Evolutionary conservation across 78 protist species (phyloP).

Genomic region (Cavenderia fasciculata): DNA sequence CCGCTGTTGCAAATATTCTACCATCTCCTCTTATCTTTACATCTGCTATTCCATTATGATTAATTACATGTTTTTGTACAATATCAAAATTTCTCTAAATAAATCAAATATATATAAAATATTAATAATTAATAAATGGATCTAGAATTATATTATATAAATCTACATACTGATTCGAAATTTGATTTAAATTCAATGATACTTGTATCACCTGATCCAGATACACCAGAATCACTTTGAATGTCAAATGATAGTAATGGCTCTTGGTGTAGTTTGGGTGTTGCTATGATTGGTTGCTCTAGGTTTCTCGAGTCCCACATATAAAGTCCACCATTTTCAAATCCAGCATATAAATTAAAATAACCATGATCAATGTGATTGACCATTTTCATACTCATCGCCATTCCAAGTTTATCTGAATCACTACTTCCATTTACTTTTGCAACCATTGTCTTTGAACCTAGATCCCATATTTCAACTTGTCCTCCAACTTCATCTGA

Average conservation of each 20-base stretch:
- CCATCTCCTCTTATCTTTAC: constrained; percentile 51
- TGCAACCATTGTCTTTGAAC: not conserved
- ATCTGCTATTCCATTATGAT: constrained; percentile 41
- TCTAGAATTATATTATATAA: not conserved
- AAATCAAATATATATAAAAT: not conserved
- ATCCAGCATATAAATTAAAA: constrained; percentile 25
- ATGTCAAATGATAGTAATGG: constrained; percentile 50
- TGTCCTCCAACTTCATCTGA: constrained; percentile 33
- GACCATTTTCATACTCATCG: constrained; percentile 11
- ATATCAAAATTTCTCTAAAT: constrained; percentile 19
- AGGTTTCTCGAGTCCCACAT: constrained; percentile 61
- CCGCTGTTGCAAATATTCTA: constrained; percentile 59
- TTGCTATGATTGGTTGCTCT: not conserved
- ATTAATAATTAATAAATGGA: not conserved
- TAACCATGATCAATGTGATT: not conserved
- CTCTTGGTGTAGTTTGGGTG: constrained; percentile 24
- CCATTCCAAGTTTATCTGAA: not conserved
- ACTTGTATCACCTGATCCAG: constrained; percentile 36
- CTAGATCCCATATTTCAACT: constrained; percentile 31
- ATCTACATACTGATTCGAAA: constrained; percentile 2
- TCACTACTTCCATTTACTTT: not conserved
- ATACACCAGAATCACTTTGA: constrained; percentile 9
- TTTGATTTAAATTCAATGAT: constrained; percentile 32
- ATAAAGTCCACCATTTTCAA: constrained; percentile 41
- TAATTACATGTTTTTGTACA: constrained; percentile 18